Conservation (phyloP, 176 grass and related monocot genomes). For the Musa troglodytarum region DNA sequence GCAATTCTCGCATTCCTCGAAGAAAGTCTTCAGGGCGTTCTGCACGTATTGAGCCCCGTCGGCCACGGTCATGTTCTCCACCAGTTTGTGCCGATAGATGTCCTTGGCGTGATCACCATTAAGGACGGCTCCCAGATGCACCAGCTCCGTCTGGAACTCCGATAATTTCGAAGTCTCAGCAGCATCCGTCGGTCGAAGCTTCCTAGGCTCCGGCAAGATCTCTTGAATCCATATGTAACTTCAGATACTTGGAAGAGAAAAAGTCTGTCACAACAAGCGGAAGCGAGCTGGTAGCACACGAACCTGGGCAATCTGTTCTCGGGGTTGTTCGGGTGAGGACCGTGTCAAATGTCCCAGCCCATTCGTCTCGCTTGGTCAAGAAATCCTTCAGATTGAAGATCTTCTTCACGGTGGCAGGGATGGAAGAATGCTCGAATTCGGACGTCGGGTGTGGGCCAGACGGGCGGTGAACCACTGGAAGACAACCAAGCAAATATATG, state of each 20-base stretch:
- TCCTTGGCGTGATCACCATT: slow-evolving; percentile 14
- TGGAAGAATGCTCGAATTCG: slow-evolving; percentile 12
- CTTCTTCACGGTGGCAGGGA: slow-evolving; percentile 16
- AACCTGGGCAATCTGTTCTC: slow-evolving; percentile 12
- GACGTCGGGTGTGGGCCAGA: neutral
- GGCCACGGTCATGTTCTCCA: slow-evolving; percentile 7
- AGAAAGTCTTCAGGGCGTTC: neutral
- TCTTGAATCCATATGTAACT: neutral
- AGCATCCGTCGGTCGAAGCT: neutral
- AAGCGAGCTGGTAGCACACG: neutral
- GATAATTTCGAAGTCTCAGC: neutral
- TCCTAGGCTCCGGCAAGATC: slow-evolving; percentile 1
- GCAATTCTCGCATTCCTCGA: neutral
- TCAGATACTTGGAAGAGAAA: too few species aligned
- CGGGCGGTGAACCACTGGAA: neutral
- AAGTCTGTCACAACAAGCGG: too few species aligned
- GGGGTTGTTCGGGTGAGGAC: slow-evolving; percentile 6
- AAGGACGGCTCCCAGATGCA: slow-evolving; percentile 9
- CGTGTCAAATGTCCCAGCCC: slow-evolving; percentile 7
- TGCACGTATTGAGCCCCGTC: neutral
- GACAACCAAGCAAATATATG: neutral
- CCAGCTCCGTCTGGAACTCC: slow-evolving; percentile 3
- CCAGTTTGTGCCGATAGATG: slow-evolving; percentile 1
- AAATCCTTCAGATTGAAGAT: slow-evolving; percentile 5
- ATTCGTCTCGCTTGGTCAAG: slow-evolving; percentile 10